Base-by-base conservation (phyloP, 2,329 filamentous ascomycete genomes). In the Neurospora sp. region DNA sequence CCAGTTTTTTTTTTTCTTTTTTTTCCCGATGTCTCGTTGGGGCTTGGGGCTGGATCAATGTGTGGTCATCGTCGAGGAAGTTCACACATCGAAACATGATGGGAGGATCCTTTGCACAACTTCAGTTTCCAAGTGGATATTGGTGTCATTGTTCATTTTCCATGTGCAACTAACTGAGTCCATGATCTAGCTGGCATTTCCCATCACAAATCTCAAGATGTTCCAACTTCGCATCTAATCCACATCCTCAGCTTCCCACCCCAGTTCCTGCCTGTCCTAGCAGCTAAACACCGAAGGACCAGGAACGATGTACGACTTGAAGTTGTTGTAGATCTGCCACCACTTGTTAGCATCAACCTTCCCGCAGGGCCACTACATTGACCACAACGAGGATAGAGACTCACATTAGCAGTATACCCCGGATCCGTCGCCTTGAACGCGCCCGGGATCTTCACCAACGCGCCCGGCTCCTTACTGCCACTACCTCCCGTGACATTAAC, bases 401-500 rank as follows among this genome's bases (percentile, higher is more conserved):
- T 75, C 69, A 77, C 77, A 67, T 78, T 76, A 28, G 78, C 78
- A 46, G 78, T 78, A 68, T 81, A 80, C 12, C 80, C 79, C 1
- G 79, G 77, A 69, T 82, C 78, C 5, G 73, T 78, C 1, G 73
- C 74, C 57, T 74, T 73, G 74, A 80, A 81, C 0, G 78, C 79
- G 28, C 78, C 76, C 0, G 80, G 80, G 71, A 81, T 80, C 52
- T 74, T 74, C 67, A 78, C 77, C 0, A 75, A 72, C 1, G 80
- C 80, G 3, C 76, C 74, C 1, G 81, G 81, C 6, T 72, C 76
- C n/a, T 79, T 77, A 69, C 69, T 78, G 6, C 81, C 81, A 0
- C 46, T 57, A 11, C 81, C 80, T 15, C 78, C 80, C 0, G 81
- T 81, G 19, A 83, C 78, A 66, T 78, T 81, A 69, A 83, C 74